Conservation (phyloP, 495 filamentous ascomycete genomes). For the Hypoxylon rickii region DNA sequence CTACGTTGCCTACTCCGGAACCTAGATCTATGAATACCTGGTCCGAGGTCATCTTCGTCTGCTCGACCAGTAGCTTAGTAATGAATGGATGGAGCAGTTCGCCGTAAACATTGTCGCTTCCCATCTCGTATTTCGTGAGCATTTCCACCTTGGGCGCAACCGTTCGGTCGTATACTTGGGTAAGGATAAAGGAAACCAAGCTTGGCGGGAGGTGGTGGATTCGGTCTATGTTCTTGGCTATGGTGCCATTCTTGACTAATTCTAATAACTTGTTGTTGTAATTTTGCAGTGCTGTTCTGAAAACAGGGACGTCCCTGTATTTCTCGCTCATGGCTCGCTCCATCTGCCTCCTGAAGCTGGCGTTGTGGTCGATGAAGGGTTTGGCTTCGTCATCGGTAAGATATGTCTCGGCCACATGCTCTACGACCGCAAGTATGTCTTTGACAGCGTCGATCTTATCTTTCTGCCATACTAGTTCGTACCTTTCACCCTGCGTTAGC, state of each 20-base stretch:
- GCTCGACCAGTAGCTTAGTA: slow-evolving; percentile 72
- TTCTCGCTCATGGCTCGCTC: slow-evolving; percentile 67
- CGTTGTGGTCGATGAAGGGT: slow-evolving; percentile 71
- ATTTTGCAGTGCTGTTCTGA: slow-evolving; percentile 67
- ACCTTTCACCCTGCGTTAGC: slow-evolving; percentile 55
- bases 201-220: slow-evolving; percentile 67
- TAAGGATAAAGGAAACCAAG: slow-evolving; percentile 79
- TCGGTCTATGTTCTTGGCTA: slow-evolving; percentile 68
- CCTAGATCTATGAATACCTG: slow-evolving; percentile 93
- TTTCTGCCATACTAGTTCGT: slow-evolving; percentile 74
- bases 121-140: slow-evolving; percentile 81
- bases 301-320: slow-evolving; percentile 65
- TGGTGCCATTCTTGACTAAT: slow-evolving; percentile 64
- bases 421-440: slow-evolving; percentile 81
- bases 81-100: slow-evolving; percentile 87
- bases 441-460: slow-evolving; percentile 84
- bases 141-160: slow-evolving; percentile 85
- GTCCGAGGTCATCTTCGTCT: slow-evolving; percentile 74
- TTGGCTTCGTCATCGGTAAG: slow-evolving; percentile 67
- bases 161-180: slow-evolving; percentile 87
- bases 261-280: slow-evolving; percentile 73
- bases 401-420: slow-evolving; percentile 73
- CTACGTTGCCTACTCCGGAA: slow-evolving; percentile 93
- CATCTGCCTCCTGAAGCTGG: slow-evolving; percentile 72
- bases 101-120: slow-evolving; percentile 90